Conservation (phyloP, 345 rosid species). For the Syzygium grande region DNA sequence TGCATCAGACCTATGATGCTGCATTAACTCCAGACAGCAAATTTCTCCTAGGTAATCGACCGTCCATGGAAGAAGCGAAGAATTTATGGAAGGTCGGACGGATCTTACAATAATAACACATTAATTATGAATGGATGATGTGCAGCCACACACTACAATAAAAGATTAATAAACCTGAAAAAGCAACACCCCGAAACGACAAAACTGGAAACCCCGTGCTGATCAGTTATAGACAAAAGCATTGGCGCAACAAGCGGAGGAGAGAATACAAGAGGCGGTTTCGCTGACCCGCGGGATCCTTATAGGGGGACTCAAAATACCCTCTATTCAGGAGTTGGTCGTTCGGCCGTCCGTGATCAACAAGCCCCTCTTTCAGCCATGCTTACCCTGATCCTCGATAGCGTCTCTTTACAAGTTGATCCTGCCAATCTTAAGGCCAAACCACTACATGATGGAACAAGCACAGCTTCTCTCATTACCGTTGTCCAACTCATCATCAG, state of each 20-base stretch:
- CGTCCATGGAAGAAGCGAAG: not conserved
- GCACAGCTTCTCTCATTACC: conserved; percentile 51
- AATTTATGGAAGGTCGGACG: not conserved
- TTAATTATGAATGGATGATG: not conserved
- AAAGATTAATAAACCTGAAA: conserved; percentile 8
- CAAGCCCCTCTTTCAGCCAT: not conserved
- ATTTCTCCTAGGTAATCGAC: too few species aligned
- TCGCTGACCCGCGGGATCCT: not conserved
- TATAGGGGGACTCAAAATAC: not conserved
- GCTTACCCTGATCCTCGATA: not conserved
- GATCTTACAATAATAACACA: not conserved
- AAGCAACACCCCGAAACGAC: conserved; percentile 14
- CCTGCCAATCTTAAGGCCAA: not conserved
- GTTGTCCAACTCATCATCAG: conserved; percentile 49
- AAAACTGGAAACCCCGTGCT: conserved; percentile 38
- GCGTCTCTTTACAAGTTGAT: not conserved
- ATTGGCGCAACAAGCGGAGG: conserved; percentile 10
- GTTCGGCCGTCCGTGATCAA: not conserved
- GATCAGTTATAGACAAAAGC: conserved; percentile 20
- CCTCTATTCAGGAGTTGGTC: not conserved
- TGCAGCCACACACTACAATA: not conserved
- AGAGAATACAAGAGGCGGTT: not conserved
- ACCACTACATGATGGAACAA: conserved; percentile 52
- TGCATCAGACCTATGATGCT: too few species aligned
- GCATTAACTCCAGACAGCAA: too few species aligned